A percentile compares a stretch with the other conserved stretches of the same genome.
These are phyloP conservation scores for Triticum urartu DNA, from an alignment of 176 grass and related monocot species.

Conservation along the genomic window DNA sequence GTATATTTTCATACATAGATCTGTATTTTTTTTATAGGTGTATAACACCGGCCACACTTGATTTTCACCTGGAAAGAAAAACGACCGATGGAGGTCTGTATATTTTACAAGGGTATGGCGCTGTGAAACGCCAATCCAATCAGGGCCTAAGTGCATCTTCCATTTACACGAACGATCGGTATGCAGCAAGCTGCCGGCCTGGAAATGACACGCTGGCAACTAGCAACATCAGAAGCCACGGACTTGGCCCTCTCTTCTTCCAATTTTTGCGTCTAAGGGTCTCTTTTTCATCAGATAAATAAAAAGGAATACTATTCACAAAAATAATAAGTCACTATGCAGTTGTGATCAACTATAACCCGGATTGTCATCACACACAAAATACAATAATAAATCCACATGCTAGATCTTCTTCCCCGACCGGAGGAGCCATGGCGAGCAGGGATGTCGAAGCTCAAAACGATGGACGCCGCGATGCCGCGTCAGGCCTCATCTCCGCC, in stretches of 20 bases:
- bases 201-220: too few species aligned
- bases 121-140: too few species aligned
- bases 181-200: neutral
- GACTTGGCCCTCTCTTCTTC: neutral
- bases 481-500: slow-evolving; percentile 50
- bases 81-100: too few species aligned
- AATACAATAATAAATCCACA: slow-evolving; percentile 15
- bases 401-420: neutral
- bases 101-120: too few species aligned
- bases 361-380: neutral
- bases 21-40: too few species aligned
- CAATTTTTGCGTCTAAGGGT: neutral
- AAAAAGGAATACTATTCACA: neutral
- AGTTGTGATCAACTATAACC: neutral
- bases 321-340: neutral
- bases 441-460: slow-evolving; percentile 22
- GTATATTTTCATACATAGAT: too few species aligned
- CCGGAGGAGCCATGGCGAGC: neutral
- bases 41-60: too few species aligned
- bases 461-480: neutral
- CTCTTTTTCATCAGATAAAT: neutral
- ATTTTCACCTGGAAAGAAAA: too few species aligned
- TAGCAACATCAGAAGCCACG: neutral
- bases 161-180: neutral
- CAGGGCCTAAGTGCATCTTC: neutral